Evolutionary conservation across 257 asterid species (phyloP).

Genomic region (Fraxinus pennsylvanica): DNA sequence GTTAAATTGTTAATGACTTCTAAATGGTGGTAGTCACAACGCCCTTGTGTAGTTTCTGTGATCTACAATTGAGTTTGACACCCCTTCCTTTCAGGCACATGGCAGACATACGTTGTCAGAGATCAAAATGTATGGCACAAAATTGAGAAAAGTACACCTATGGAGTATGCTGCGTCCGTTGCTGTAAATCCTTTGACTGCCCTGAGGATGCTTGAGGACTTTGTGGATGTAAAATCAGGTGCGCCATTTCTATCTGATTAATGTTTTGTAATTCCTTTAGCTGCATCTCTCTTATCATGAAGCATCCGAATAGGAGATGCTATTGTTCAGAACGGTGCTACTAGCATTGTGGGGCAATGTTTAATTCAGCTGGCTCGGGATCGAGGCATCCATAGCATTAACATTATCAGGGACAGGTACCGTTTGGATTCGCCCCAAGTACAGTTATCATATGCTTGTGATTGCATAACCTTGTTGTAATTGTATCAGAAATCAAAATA

Average conservation of each 20-base stretch:
- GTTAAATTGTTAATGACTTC: neutral
- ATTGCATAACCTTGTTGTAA: constrained; percentile 11
- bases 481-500: constrained; percentile 1
- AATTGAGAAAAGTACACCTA: constrained; percentile 66
- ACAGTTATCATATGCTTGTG: constrained; percentile 7
- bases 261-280: constrained; percentile 17
- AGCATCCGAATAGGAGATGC: constrained; percentile 62
- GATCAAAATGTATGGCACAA: constrained; percentile 82
- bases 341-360: constrained; percentile 98
- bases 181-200: constrained; percentile 92
- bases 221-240: constrained; percentile 80
- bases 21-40: neutral
- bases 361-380: constrained; percentile 84
- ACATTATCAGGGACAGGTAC: constrained; percentile 90
- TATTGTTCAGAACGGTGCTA: constrained; percentile 94
- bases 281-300: constrained; percentile 21
- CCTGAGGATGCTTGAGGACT: constrained; percentile 90
- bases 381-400: constrained; percentile 73
- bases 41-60: neutral
- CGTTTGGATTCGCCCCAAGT: constrained; percentile 9
- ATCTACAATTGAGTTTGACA: constrained; percentile 7
- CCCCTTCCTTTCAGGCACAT: constrained; percentile 66
- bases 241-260: neutral
- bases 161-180: constrained; percentile 89
- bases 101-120: constrained; percentile 93